Evolutionary conservation across 2,329 filamentous ascomycete species (phyloP).

Genomic region (Lithohypha guttulata): DNA sequence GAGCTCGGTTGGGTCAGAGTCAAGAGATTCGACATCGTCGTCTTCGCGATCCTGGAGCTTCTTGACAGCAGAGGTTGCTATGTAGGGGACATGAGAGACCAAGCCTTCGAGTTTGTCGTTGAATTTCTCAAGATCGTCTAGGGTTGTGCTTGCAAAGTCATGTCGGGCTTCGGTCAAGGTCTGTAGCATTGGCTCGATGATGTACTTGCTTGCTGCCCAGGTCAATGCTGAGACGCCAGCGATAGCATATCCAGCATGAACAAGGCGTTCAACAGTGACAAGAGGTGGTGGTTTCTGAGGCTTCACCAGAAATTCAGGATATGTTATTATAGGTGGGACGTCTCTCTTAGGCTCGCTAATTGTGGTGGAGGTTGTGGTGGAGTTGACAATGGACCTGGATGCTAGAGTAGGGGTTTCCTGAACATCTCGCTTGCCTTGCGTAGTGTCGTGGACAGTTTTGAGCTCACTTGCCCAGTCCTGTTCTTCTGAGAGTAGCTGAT

Average conservation of each 20-base stretch:
- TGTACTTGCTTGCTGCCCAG: slow-evolving; percentile 49
- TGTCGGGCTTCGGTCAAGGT: slow-evolving; percentile 45
- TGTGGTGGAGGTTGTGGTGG: background rate
- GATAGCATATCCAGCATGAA: slow-evolving; percentile 47
- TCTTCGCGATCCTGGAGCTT: slow-evolving; percentile 19
- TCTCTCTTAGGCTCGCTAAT: slow-evolving; percentile 28
- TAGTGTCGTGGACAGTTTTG: slow-evolving; percentile 21
- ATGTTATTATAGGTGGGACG: slow-evolving; percentile 53
- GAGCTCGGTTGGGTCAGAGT: slow-evolving; percentile 51
- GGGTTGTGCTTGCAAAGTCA: slow-evolving; percentile 44
- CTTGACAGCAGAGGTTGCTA: slow-evolving; percentile 24
- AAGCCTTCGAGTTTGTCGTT: slow-evolving; percentile 45
- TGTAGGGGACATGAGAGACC: slow-evolving; percentile 42
- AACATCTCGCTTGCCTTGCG: slow-evolving; percentile 10
- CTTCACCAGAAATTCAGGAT: slow-evolving; percentile 54
- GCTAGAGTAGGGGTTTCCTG: too few relatives aligned
- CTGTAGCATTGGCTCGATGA: slow-evolving; percentile 48
- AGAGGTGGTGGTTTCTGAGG: slow-evolving; percentile 49
- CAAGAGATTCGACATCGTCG: slow-evolving; percentile 27
- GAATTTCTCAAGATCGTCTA: slow-evolving; percentile 42
- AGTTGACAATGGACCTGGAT: slow-evolving; percentile 12
- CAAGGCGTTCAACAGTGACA: slow-evolving; percentile 45
- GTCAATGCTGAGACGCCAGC: slow-evolving; percentile 45
- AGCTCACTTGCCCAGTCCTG: slow-evolving; percentile 12
- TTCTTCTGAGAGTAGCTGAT: slow-evolving; percentile 45